Evolutionary conservation across 1,139 yeast genomes (phyloP).

Genomic region (Pichia sp.): DNA sequence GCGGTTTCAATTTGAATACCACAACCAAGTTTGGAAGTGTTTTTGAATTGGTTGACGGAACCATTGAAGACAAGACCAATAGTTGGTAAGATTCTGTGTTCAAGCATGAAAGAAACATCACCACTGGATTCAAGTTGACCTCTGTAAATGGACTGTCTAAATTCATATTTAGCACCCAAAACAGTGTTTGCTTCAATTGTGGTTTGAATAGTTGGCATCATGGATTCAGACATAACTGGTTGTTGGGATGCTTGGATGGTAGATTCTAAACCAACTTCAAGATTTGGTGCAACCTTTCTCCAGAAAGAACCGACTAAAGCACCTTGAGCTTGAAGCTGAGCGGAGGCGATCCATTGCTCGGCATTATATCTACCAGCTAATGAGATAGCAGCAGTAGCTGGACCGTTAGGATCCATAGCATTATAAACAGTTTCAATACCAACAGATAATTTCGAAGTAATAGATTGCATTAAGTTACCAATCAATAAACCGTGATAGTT

Average conservation of each 20-base stretch:
- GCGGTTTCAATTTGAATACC: constrained; percentile 95
- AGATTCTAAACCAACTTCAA: constrained; percentile 96
- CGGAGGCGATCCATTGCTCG: constrained; percentile 88
- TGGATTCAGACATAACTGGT: constrained; percentile 63
- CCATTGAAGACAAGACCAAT: constrained; percentile 85
- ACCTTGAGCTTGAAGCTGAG: constrained; percentile 93
- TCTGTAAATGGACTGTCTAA: constrained; percentile 92
- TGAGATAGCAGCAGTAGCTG: constrained; percentile 89
- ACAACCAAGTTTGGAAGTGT: constrained; percentile 78
- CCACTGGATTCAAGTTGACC: constrained; percentile 92
- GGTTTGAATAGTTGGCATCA: constrained; percentile 70
- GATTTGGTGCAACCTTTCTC: constrained; percentile 86
- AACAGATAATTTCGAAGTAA: constrained; percentile 73
- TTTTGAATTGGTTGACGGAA: constrained; percentile 87
- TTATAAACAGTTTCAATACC: constrained; percentile 94
- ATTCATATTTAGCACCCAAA: constrained; percentile 95
- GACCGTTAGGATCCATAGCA: constrained; percentile 63
- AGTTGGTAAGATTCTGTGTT: constrained; percentile 89
- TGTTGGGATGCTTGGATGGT: constrained; percentile 71
- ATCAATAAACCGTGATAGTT: constrained; percentile 84
- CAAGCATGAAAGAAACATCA: constrained; percentile 84
- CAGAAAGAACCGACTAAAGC: constrained; percentile 84
- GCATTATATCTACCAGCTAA: constrained; percentile 87
- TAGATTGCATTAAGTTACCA: constrained; percentile 83
- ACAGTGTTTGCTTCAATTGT: constrained; percentile 88